Base-by-base conservation (phyloP, 768 basidiomycete genomes). In the Mycena vulgaris region DNA sequence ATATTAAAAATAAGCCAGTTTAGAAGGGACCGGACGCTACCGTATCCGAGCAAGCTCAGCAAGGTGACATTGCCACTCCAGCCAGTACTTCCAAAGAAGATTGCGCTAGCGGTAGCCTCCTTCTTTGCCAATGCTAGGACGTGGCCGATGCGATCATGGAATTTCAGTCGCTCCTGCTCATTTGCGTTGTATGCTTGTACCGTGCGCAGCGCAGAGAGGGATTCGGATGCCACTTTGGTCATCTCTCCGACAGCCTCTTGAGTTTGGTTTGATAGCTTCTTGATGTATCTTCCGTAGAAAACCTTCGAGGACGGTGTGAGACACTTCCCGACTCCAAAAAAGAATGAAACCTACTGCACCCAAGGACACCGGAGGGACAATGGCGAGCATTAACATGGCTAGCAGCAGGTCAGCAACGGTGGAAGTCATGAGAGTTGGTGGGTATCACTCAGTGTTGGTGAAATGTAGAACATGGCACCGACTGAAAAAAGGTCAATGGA, bases 181-280 rank as follows among this genome's bases (percentile, higher is more conserved):
- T 90, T 82, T 0, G 95, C 96, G 75, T 98, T 97, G 84, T 89
- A 98, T 0, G 96, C 94, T 76, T 98, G 97, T 0, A 97, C 93
- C 0, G 95, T 97, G 2, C 95, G 88, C 33, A 97, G 85, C 4
- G 94, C 94, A 4, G 94, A 89, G 6, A 99, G 88, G 6, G 96
- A 91, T 77, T 99, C 97, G 68, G 95, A 92, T 7, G 97, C 96
- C 16, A 95, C 91, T 88, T 94, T 96, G 35, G 96, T 95, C 96
- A 97, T 96, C 63, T 97, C 96, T 63, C 97, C 97, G 60, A 98
- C 88, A 1, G 97, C 95, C 76, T 96, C 96, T 79, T 99, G 97
- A 8, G 97, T 97, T 75, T 91, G 85, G 75, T 95, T 95, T 9
- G 95, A 95, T 4, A 99, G 88, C 69, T 91, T 93, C 78, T 96